Base-by-base conservation (phyloP, 192 early-diverging fungal species). In the Coemansia sp. region DNA sequence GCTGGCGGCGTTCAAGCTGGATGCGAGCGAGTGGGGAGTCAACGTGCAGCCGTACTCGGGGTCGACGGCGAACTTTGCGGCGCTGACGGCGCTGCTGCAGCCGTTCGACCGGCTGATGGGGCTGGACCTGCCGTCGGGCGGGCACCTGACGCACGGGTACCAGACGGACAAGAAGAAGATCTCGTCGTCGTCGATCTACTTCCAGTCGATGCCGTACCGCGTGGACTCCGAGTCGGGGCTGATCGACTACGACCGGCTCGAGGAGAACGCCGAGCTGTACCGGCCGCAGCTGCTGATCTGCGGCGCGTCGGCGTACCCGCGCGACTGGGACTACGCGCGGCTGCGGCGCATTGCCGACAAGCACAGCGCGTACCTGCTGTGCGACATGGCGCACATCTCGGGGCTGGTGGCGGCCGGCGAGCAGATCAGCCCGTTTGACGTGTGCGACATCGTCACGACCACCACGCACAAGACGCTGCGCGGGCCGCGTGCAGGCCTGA, bases 121-220 rank as follows among this genome's bases (percentile, higher is more conserved):
- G 60, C 84, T 99, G 53, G 95, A 98, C 51, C 85, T 99, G 58
- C 93, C 97, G n/a, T 98, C 94, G 21, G 97, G 96, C 70, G 94
- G 94, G n/a, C 96, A 97, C 61, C 83, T 99, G 85, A 98, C 97
- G 48, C 97, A 99, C 81, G 97, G 97, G 28, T 96, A 97, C 78
- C 93, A 95, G 69, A 99, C 97, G 17, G 87, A 90, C 82, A 99
- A 99, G 87, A 99, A 97, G 86, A 99, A 98, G 91, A 91, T 99
- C 64, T 97, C 95, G 26, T 87, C 94, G 40, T 95, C 94, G 62
- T 96, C 97, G 30, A 97, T 99, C 82, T 98, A 96, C 88, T 99
- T 98, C 80, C 91, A 95, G 79, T 96, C 93, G 29, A 87, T 99
- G 84, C 94, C 95, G 46, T 99, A 99, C 83, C 93, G 94, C 70